Evolutionary conservation across 2,329 filamentous ascomycete genomes (phyloP), one percentile per base, ranked within the genome.

Genomic region (Sarocladiaceae sp.): DNA sequence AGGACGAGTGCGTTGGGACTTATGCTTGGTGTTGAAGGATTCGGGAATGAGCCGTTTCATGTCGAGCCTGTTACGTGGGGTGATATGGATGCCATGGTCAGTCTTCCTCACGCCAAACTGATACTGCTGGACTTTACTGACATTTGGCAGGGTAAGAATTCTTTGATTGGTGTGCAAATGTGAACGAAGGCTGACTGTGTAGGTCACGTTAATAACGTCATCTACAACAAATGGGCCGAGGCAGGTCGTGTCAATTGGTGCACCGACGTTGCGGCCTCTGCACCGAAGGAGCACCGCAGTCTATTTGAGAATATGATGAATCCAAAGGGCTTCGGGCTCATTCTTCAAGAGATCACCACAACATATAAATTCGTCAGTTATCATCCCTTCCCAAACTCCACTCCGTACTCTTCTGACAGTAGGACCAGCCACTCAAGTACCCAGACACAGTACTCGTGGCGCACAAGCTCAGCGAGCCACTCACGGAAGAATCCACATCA

Each of bases 371-470:
- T 95, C 71, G 90, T 94, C 65, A 57, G 86, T 76, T 23, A 17
- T 20, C 20, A 20, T 15, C 17, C 13, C 18, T 20, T 28, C 35
- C 35, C 42, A 31, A 44, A 1, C 12, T 7, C 36, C 10, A 22
- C 11, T 7, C 20, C 17, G 4, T 40, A 20, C 7, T 20, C 37
- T 6, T 40, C 18, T 8, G 7, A 17, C 8, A 40, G 4, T 22
- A 15, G 4, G 23, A 53, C 44, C 58, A 90, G 88, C 90, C 91
- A 15, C 86, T 96, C 81, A 86, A 78, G 29, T 95, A 82, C 67
- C 91, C 91, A 1, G 91, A 96, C 66, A 79, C 80, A 47, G 82
- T 96, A 56, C 90, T 87, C 0, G 89, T 94, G 18, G 87, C 93
- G 60, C 90, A 96, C 70, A 92, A 87, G 65, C 78, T 96, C 12